These are phyloP conservation scores for Myxozyma udenii DNA, from an alignment of 805 yeast genomes.

Conservation along the genomic window DNA sequence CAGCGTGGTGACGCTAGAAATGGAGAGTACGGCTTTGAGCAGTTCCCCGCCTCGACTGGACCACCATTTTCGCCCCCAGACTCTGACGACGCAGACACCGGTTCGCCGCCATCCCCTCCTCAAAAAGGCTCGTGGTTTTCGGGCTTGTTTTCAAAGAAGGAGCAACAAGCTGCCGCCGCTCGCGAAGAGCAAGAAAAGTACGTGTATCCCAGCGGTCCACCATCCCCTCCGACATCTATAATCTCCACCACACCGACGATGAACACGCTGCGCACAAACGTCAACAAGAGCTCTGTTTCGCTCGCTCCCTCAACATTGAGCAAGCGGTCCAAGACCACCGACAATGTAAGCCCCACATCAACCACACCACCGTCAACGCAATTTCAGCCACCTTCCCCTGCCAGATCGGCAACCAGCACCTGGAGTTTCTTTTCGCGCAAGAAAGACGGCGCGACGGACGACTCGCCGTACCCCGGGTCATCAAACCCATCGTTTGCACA, in stretches of 20 bases:
- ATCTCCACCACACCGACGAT: slow-evolving; percentile 19
- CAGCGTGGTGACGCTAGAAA: background rate
- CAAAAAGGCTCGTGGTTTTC: slow-evolving; percentile 16
- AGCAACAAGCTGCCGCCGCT: background rate
- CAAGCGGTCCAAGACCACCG: slow-evolving; percentile 1
- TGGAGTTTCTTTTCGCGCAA: too few species aligned
- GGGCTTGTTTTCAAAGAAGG: slow-evolving; percentile 16
- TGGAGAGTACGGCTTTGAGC: slow-evolving; percentile 21
- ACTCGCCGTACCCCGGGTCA: too few species aligned
- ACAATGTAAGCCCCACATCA: slow-evolving; percentile 1
- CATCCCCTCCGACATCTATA: slow-evolving; percentile 28
- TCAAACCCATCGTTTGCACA: slow-evolving; percentile 5
- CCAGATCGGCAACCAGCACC: too few species aligned
- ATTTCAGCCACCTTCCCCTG: background rate
- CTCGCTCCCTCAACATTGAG: slow-evolving; percentile 3
- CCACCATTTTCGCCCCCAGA: slow-evolving; percentile 26
- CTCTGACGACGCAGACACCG: slow-evolving; percentile 12
- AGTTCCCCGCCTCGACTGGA: slow-evolving; percentile 22
- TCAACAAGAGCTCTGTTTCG: slow-evolving; percentile 18
- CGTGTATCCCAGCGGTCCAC: slow-evolving; percentile 15
- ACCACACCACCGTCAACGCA: background rate
- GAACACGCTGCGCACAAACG: slow-evolving; percentile 23
- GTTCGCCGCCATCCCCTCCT: slow-evolving; percentile 4
- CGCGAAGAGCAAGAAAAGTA: slow-evolving; percentile 2
- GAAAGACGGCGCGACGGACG: too few species aligned